A percentile compares a stretch with the other conserved stretches of the same genome.
Evolutionary conservation across 2,329 filamentous ascomycete species (phyloP).

Genomic region (Arthrobotrys entomopaga): DNA sequence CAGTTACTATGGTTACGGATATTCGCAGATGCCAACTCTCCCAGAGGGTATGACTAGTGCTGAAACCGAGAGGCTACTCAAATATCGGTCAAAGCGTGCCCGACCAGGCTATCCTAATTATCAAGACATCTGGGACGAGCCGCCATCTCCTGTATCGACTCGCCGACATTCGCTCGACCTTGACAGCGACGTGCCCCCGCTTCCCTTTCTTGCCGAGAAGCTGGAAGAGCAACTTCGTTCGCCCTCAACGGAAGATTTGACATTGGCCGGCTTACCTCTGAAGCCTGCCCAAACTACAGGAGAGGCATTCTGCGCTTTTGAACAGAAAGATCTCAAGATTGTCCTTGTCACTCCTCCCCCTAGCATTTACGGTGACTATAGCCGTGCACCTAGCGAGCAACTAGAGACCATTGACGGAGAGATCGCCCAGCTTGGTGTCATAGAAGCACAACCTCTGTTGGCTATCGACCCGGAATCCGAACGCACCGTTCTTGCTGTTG

Average conservation of each 20-base stretch:
- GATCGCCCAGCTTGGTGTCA: slow-evolving; percentile 38
- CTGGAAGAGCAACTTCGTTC: slow-evolving; percentile 47
- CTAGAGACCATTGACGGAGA: slow-evolving; percentile 44
- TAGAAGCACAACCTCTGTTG: slow-evolving; percentile 36
- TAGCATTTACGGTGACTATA: slow-evolving; percentile 39
- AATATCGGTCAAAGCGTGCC: slow-evolving; percentile 45
- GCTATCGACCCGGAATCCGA: slow-evolving; percentile 50
- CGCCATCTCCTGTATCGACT: slow-evolving; percentile 40
- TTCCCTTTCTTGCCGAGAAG: slow-evolving; percentile 41
- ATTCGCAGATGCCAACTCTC: slow-evolving; percentile 25
- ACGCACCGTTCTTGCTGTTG: slow-evolving; percentile 44
- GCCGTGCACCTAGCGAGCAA: slow-evolving; percentile 29
- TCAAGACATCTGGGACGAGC: slow-evolving; percentile 30
- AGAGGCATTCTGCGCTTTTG: slow-evolving; percentile 49
- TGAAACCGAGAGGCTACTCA: slow-evolving; percentile 37
- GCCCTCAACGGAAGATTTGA: slow-evolving; percentile 45
- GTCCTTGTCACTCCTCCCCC: slow-evolving; percentile 51
- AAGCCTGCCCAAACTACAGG: slow-evolving; percentile 36
- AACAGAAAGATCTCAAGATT: slow-evolving; percentile 48
- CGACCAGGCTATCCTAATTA: slow-evolving; percentile 32
- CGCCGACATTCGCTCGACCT: slow-evolving; percentile 46
- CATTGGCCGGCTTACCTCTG: slow-evolving; percentile 32
- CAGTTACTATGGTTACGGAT: slow-evolving; percentile 30
- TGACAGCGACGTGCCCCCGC: slow-evolving; percentile 38
- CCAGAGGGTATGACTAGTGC: slow-evolving; percentile 20